Evolutionary conservation across 169 alveolate genomes (phyloP), one percentile per base, ranked within the genome.

Genomic region (Eimeria brunetti): DNA sequence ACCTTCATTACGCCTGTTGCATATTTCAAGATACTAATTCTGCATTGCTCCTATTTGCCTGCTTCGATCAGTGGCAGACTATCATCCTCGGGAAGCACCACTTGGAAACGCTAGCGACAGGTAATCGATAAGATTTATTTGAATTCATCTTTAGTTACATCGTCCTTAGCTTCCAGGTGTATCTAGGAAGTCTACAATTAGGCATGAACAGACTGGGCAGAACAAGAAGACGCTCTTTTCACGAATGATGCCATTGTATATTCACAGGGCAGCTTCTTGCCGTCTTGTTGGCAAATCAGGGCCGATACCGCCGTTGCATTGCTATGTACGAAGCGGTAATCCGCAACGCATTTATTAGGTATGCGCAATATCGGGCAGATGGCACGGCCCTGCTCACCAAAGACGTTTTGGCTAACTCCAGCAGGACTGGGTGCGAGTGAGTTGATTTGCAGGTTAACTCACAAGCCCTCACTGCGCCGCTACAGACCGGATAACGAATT

Each of bases 401-500:
- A 41, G 24, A 41, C 11, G 44, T 2, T 44, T 46, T 38, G 41
- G 7, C 1, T 11, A 44, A 44, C 30, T 24, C 22, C 12, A 27
- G 41, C 64, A 76, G 2, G 62, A 38, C 20, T 76, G 86, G 41
- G 56, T 27, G 41, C 4, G 33, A 27, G 38, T 16, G 60, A 44
- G 62, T 51, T 51, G 51, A 18, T 36, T 12, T 53, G 33, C 91
- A 91, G 95, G 73, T 27, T 69, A 20, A 60, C 84, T 12, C 95
- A 56, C 44, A 75, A 81, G 51, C 95, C 95, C 56, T 81, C 95
- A 27, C 22, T 53, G 91, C 89, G 95, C 22, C 90, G 95, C 62
- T 91, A 91, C 84, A 75, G 95, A 18, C 95, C 95, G 3, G 95
- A 91, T 44, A 83, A 91, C 41, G 78, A 64, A 14, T 91, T 91